Evolutionary conservation across 1,284 basidiomycete genomes (phyloP).

Genomic region (Cutaneotrichosporon cutaneum): DNA sequence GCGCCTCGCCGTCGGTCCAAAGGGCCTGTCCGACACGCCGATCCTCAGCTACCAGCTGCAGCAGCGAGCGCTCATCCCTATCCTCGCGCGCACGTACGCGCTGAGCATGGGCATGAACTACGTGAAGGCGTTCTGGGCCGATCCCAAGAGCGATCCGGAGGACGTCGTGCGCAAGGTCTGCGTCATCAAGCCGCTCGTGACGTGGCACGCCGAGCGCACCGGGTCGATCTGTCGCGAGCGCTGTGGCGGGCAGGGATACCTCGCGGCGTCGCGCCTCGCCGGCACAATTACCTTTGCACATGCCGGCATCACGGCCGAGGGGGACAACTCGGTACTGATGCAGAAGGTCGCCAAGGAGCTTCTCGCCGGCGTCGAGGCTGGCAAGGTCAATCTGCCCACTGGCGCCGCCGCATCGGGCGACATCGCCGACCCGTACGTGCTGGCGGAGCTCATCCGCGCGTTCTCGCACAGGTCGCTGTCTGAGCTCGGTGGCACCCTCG

Average conservation of each 20-base stretch:
- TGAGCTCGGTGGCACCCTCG: conserved; percentile 11
- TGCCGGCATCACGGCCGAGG: conserved; percentile 23
- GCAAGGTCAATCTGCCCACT: conserved; percentile 11
- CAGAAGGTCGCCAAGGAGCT: conserved; percentile 24
- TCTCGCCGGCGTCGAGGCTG: conserved; percentile 13
- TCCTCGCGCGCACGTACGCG: conserved; percentile 19
- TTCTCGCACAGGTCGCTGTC: conserved; percentile 6
- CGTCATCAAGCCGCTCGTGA: conserved; percentile 23
- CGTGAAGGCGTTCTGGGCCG: conserved; percentile 19
- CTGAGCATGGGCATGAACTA: conserved; percentile 19
- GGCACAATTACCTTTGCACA: conserved; percentile 18
- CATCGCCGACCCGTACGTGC: conserved; percentile 6
- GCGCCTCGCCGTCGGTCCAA: conserved; percentile 17
- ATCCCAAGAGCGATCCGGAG: conserved; percentile 12
- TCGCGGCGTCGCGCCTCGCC: conserved; percentile 9
- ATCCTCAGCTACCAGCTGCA: conserved; percentile 24
- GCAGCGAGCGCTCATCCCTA: conserved; percentile 21
- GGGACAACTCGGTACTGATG: conserved; percentile 25
- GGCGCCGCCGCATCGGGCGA: background rate
- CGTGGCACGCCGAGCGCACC: conserved; percentile 19
- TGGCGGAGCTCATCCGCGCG: conserved; percentile 15
- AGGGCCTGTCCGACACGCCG: conserved; percentile 14
- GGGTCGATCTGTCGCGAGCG: conserved; percentile 20
- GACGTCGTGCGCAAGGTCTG: conserved; percentile 17
- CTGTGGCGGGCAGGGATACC: conserved; percentile 23